Percentiles rank a stretch among this genome's conserved stretches.
phyloP scores from a whole-genome alignment of 768 basidiomycete species.

The Brasilioporus rufonigricans region DNA sequence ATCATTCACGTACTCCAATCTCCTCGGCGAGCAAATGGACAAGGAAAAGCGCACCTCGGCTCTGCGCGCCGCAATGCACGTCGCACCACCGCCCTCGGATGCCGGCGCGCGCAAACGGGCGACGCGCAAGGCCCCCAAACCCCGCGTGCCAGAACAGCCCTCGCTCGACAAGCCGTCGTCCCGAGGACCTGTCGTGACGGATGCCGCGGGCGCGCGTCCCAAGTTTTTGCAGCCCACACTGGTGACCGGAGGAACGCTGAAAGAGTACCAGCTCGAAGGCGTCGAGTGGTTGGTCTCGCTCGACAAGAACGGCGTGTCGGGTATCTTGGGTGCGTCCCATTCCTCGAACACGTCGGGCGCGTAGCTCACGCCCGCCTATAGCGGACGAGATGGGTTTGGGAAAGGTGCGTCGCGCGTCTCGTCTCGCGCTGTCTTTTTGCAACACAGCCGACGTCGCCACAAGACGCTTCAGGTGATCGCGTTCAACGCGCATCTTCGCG shows the following conservation, averaged over 20 bases:
- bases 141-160: slow-evolving; percentile 3
- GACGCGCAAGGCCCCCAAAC: slow-evolving; percentile 7
- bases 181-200: too few species aligned
- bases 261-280: slow-evolving; percentile 91
- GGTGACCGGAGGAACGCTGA: slow-evolving; percentile 82
- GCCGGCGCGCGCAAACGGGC: slow-evolving; percentile 19
- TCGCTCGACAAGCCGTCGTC: slow-evolving; percentile 13
- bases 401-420: slow-evolving; percentile 45
- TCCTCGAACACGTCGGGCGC: slow-evolving; percentile 13
- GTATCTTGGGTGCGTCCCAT: slow-evolving; percentile 60
- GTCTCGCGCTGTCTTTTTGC: neutral
- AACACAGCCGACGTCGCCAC: neutral
- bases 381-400: slow-evolving; percentile 97
- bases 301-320: slow-evolving; percentile 81
- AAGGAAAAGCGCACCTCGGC: slow-evolving; percentile 39
- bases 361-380: slow-evolving; percentile 24
- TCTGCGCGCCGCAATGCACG: slow-evolving; percentile 28
- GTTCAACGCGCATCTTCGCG: slow-evolving; percentile 87
- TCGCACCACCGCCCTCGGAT: slow-evolving; percentile 10
- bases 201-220: slow-evolving; percentile 10
- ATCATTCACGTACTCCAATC: slow-evolving; percentile 69
- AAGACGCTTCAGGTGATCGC: slow-evolving; percentile 95
- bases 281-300: slow-evolving; percentile 93
- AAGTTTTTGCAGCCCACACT: slow-evolving; percentile 71
- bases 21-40: slow-evolving; percentile 76